Evolutionary conservation across 108 stramenopile genomes (phyloP), one percentile per base, ranked within the genome.

Genomic region (Craspedostauros australis): DNA sequence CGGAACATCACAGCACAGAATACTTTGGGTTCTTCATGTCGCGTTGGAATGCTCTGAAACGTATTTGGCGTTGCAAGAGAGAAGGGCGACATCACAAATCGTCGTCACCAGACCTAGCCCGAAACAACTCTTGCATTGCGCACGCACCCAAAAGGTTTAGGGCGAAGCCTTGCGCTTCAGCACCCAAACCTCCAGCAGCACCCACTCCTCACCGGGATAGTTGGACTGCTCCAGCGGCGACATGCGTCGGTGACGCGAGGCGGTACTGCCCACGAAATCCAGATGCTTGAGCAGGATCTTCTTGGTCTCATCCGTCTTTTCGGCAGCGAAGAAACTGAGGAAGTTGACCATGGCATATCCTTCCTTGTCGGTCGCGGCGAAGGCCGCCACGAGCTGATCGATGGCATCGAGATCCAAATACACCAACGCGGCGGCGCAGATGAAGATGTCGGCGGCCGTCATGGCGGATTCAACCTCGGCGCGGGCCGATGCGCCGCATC

Each of bases 281-380:
- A 72, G 50, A 48, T 72, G 64, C n/a, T 51, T 45, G 19, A 72
- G 34, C 33, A 72, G 18, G 25, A 72, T 62, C 15, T 43, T 54
- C 54, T 72, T 72, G 0, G 71, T 72, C 23, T 60, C 60, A 57
- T 72, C 71, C 12, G 71, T 54, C 53, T 72, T 72, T 56, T 72
- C 71, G 20, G 62, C 43, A 9, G 57, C 52, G 57, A 72, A 72
- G 0, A 65, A 65, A 60, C 66, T 72, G 39, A 72, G 50, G 60
- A 72, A 72, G 59, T 72, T 72, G 24, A 72, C 71, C 15, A 72
- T 39, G 20, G 66, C 24, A 19, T 54, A 60, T 5, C 65, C 71
- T 18, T 72, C 60, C 6, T 42, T 51, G 18, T 30, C 51, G 0
- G 22, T 44, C 19, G 16, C 22, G 7, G 53, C 57, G 43, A 72